Base-by-base conservation (phyloP, 306 rosid species). In the Dalbergia oliveri region DNA sequence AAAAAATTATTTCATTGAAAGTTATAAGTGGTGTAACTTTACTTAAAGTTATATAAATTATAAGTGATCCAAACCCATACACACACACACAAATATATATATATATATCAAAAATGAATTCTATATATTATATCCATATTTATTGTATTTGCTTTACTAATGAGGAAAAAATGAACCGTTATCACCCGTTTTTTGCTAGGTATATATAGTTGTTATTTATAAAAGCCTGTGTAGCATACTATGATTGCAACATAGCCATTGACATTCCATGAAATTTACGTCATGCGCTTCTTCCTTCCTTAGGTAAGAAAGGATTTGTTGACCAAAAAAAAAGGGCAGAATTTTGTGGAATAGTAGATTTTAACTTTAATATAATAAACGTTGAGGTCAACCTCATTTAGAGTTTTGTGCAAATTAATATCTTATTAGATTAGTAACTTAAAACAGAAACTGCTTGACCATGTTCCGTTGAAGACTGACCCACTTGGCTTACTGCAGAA, bases 371-470 rank as follows among this genome's bases (percentile, higher is more conserved):
- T 9, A 8, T 58, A 26, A 23, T 44, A 72, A 62, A 58, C 7
- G 4, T 31, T n/a, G 76, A 41, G 60, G 70, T 44, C 62, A 78
- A 78, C 53, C 62, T 78, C 58, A 69, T 31, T 44, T 41, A 58
- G 44, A 41, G 37, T 67, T 19, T 58, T 56, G 49, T 15, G 47
- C 47, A 23, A 67, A 31, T 67, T 58, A 26, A 26, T 26, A 67
- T 56, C 21, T 78, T 9, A 41, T 78, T 9, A 23, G 3, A 13
- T 57, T 66, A 39, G 34, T 66, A 37, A 77, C 44, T 66, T 78
- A 67, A 7, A 41, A 78, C 15, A 43, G 41, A 56, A 43, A 69
- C 57, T 39, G 23, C 59, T 57, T 67, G 75, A 53, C 73, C 56
- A 19, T 47, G 18, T 39, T 66, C 66, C 9, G 53, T 65, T 50